Evolutionary conservation across 192 early-diverging fungal genomes (phyloP).

Genomic region (Kappamyces sp.): DNA sequence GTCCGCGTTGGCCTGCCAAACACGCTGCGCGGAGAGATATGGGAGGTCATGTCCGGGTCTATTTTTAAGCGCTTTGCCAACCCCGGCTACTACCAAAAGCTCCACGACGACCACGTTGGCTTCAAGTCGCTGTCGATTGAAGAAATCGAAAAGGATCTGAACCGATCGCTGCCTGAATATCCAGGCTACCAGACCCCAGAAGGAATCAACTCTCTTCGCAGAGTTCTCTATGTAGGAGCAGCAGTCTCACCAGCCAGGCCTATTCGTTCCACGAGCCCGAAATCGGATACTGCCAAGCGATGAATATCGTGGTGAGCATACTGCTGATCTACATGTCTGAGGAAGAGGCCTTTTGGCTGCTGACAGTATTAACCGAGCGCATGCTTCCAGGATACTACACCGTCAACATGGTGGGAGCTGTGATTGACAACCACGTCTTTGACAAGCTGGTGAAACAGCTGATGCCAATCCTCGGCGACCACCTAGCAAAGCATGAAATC

Average conservation of each 20-base stretch:
- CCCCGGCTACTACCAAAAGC: conserved; percentile 69
- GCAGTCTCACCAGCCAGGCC: conserved; percentile 20
- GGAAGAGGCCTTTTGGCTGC: conserved; percentile 96
- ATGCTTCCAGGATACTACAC: conserved; percentile 94
- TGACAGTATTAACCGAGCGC: conserved; percentile 83
- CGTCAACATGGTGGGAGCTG: conserved; percentile 96
- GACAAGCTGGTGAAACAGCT: conserved; percentile 77
- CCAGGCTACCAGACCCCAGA: conserved; percentile 81
- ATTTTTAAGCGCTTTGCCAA: conserved; percentile 71
- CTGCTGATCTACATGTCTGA: conserved; percentile 91
- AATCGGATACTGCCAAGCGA: conserved; percentile 99
- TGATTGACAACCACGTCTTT: conserved; percentile 92
- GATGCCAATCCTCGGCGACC: conserved; percentile 82
- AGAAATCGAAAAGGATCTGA: conserved; percentile 96
- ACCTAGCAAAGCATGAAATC: conserved; percentile 82
- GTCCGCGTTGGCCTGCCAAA: conserved; percentile 86
- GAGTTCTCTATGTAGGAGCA: conserved; percentile 66
- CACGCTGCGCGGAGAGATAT: conserved; percentile 82
- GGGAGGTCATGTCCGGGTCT: conserved; percentile 87
- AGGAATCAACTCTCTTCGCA: conserved; percentile 88
- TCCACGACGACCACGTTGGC: conserved; percentile 65
- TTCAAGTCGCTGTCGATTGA: conserved; percentile 74
- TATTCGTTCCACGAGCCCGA: conserved; percentile 62
- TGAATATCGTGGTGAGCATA: conserved; percentile 97
- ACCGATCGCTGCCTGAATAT: conserved; percentile 85